Conservation (phyloP, 1,284 basidiomycete species). For the Ceratobasidium papillatum region DNA sequence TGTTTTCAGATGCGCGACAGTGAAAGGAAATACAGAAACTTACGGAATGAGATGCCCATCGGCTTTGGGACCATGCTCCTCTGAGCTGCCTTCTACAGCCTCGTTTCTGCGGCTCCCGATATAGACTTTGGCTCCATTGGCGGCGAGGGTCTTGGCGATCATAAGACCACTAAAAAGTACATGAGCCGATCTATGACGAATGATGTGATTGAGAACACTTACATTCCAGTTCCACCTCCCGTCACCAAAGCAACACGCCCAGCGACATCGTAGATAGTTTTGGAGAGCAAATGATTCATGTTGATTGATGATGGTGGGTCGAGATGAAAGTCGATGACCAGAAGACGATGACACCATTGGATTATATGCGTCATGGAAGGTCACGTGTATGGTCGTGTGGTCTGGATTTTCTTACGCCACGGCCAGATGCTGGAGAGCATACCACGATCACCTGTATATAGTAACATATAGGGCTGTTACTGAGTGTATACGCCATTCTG, state of each 20-base stretch:
- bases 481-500: too few species aligned
- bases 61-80: slow-evolving; percentile 41
- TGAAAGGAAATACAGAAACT: slow-evolving; percentile 46
- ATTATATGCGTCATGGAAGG: neutral
- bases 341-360: neutral
- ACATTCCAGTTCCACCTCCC: slow-evolving; percentile 43
- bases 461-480: too few species aligned
- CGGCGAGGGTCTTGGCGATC: slow-evolving; percentile 77
- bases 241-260: slow-evolving; percentile 41
- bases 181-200: neutral
- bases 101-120: slow-evolving; percentile 73
- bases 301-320: neutral
- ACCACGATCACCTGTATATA: too few species aligned
- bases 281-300: slow-evolving; percentile 20
- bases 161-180: slow-evolving; percentile 67
- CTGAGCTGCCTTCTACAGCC: slow-evolving; percentile 64
- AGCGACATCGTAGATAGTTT: slow-evolving; percentile 31
- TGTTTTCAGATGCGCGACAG: neutral
- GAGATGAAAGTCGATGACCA: neutral
- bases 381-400: neutral
- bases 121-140: slow-evolving; percentile 85
- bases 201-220: neutral
- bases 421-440: too few species aligned
- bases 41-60: slow-evolving; percentile 65
- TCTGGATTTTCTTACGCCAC: too few species aligned